Evolutionary conservation across 2,329 filamentous ascomycete genomes (phyloP).

Genomic region (Eutypa lata): DNA sequence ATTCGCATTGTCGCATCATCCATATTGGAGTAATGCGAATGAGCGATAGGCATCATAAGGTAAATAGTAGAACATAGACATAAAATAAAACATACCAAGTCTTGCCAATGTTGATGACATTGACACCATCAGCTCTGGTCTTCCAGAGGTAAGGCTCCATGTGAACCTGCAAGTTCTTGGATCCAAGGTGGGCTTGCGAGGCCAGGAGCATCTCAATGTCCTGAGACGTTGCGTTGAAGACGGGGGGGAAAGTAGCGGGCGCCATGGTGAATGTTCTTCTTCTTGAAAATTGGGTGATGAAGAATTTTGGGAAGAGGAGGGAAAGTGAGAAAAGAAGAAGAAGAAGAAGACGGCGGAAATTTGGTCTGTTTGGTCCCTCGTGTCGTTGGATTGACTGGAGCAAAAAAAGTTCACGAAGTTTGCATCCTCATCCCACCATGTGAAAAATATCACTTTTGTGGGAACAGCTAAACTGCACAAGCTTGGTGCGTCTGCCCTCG

Average conservation of each 20-base stretch:
- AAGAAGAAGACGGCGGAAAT: constrained; percentile 25
- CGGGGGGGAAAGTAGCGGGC: constrained; percentile 86
- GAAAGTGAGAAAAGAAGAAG: constrained; percentile 22
- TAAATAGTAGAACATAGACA: neutral
- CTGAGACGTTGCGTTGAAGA: constrained; percentile 95
- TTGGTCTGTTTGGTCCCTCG: constrained; percentile 13
- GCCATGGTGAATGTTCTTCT: constrained; percentile 73
- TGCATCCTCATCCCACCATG: neutral
- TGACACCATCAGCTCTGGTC: constrained; percentile 97
- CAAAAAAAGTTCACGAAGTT: neutral
- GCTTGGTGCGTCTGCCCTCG: neutral
- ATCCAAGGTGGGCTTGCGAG: constrained; percentile 93
- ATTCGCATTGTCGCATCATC: too few relatives aligned
- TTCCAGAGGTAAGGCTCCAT: constrained; percentile 99
- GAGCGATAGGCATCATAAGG: too few relatives aligned
- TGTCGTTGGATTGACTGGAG: neutral
- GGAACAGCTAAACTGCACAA: neutral
- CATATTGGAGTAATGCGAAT: too few relatives aligned
- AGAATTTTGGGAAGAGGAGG: constrained; percentile 29
- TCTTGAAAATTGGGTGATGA: too few relatives aligned
- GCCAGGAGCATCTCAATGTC: constrained; percentile 99
- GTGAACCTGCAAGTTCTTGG: constrained; percentile 99
- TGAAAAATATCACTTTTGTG: constrained; percentile 1
- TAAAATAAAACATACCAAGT: constrained; percentile 71
- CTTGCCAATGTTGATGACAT: constrained; percentile 99